These are phyloP conservation scores for Calocera viscosa DNA, from an alignment of 768 basidiomycete genomes.

Conservation along the genomic window DNA sequence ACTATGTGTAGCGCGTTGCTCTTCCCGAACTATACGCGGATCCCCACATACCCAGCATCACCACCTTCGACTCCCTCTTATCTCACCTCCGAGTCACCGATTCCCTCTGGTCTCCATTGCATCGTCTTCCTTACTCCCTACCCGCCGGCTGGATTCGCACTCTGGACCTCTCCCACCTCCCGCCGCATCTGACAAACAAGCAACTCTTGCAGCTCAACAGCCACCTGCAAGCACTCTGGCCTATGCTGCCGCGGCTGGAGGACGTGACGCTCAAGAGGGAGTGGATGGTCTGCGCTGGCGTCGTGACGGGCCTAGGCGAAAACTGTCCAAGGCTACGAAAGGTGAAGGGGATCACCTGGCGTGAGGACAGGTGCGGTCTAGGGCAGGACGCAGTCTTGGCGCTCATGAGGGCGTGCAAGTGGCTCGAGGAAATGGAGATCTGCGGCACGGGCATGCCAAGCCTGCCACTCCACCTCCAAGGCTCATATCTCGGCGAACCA, in stretches of 20 bases:
- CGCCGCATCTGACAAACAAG: constrained; percentile 41
- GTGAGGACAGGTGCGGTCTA: neutral
- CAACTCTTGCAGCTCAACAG: neutral
- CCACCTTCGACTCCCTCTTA: neutral
- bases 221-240: neutral
- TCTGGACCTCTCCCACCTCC: constrained; percentile 50
- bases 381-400: constrained; percentile 10
- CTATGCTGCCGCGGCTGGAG: neutral
- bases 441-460: constrained; percentile 40
- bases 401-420: constrained; percentile 42
- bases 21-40: neutral
- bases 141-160: constrained; percentile 78
- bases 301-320: constrained; percentile 30
- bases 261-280: neutral
- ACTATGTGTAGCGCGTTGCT: neutral
- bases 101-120: constrained; percentile 74
- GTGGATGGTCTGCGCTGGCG: constrained; percentile 44
- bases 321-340: constrained; percentile 8
- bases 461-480: constrained; percentile 33
- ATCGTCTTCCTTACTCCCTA: constrained; percentile 72
- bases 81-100: constrained; percentile 45
- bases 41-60: neutral
- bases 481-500: constrained; percentile 20
- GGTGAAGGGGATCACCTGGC: constrained; percentile 12
- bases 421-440: constrained; percentile 52